Evolutionary conservation across 108 stramenopile genomes (phyloP), one percentile per base, ranked within the genome.

Genomic region (Cylindrotheca closterium): DNA sequence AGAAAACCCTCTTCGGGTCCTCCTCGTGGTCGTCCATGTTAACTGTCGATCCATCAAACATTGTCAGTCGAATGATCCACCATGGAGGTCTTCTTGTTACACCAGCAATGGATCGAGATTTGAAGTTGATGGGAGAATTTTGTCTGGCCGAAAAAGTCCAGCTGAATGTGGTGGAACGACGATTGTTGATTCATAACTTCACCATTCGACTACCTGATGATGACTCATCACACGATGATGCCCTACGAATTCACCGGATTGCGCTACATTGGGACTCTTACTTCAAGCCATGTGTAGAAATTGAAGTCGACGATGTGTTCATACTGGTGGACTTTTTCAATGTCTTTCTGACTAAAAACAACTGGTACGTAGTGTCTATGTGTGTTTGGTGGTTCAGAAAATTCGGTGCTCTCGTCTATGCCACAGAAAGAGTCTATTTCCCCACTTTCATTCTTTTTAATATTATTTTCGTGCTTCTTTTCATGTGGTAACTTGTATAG

Each of bases 271-370:
- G 73, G 73, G 59, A 70, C 37, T 71, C 63, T 8, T 72, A 73
- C 28, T 27, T 32, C 8, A 27, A 62, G 18, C 77, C 77, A 2
- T 67, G 65, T 0, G 22, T 78, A 5, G 68, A 70, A 31, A 65
- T 76, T 50, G 54, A 66, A 30, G 68, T 70, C 15, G 69, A 76
- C 18, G 63, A 76, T 51, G 68, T 76, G 0, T 32, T 52, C 31
- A 51, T 76, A 32, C 32, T 65, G 30, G 64, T 76, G 12, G 75
- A 76, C 22, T 76, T 76, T 56, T 22, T 50, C 17, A 76, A 76
- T 66, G 34, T 76, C 25, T 7, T 76, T 12, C 49, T 76, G 34
- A 68, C 75, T 12, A n/a, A 31, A 15, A 76, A 52, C 49, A 76
- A 76, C 28, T 76, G 70, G 77, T 74, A 61, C 29, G 65, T 10